Evolutionary conservation across 306 rosid genomes (phyloP), one percentile per base, ranked within the genome.

Genomic region (Ceratonia siliqua): DNA sequence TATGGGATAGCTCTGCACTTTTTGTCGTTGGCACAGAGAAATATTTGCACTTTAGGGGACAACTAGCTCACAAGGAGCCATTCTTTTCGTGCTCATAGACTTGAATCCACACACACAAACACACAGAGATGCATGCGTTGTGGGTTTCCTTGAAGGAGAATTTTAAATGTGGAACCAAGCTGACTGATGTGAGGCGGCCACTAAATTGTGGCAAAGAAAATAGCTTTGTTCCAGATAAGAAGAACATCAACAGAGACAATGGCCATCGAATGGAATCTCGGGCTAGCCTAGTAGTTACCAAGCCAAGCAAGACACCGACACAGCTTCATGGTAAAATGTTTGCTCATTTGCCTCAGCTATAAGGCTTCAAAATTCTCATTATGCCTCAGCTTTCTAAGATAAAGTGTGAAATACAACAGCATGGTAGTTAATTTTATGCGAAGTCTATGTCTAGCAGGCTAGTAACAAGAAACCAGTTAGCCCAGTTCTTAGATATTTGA

Each of bases 81-180:
- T 64, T 41, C 11, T 13, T 22, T 78, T 6, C 42, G 36, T 54
- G 36, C 27, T 50, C 46, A 72, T 36, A 52, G 81, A 67, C 67
- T 72, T 46, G 55, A 72, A 17, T 58, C 46, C 58, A 57, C 46
- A 67, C 21, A 21, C 8, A 13, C 9, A 49, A 59, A 27, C 6
- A 58, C 13, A 28, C 6, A 66, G 35, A 7, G 80, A 87, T 89
- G 94, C 82, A 79, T 62, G 72, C 82, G 14, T 33, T 87, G 33
- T 91, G 96, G 96, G 58, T 83, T 6, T 87, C 84, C 8, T 65
- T 88, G 78, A 91, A 82, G 84, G 86, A 83, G 45, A 88, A 85
- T 49, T 83, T 82, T 6, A 78, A 73, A 57, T 91, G 96, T 83
- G 92, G 90, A 56, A 79, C 25, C 63, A 91, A 80, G 81, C 67